Evolutionary conservation across 2,329 filamentous ascomycete genomes (phyloP), one percentile per base, ranked within the genome.

Genomic region (Coleophoma crateriformis): DNA sequence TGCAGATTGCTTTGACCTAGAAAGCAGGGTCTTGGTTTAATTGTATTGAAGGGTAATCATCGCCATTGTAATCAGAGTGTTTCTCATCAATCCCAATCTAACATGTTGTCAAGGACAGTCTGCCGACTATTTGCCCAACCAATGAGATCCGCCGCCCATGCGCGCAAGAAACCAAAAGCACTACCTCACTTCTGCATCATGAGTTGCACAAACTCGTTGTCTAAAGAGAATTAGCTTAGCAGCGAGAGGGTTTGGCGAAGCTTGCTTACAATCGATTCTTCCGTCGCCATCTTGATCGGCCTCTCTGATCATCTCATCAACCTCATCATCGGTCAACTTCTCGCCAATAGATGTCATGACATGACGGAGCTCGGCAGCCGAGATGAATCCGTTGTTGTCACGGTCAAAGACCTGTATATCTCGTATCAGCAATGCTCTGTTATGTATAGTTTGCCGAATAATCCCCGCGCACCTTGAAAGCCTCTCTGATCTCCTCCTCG

Each of bases 281-380:
- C 88, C 88, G 69, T 94, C 88, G 58, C 88, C 88, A 60, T 94
- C 88, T 75, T 94, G 88, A 69, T 94, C 88, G 65, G 88, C 88
- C 73, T 94, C 88, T 59, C 88, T 84, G 67, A 94, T 94, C 88
- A 94, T 94, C 79, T 94, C 88, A 64, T 94, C 88, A 60, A 94
- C 88, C 73, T 94, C 88, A 60, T 92, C 88, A 65, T 94, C 88
- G 48, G 88, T 92, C 67, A 94, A 81, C 76, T 92, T 94, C 79
- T 94, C 88, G 58, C 88, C 88, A 63, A 94, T 94, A 46, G 88
- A 92, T 54, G 88, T 92, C 88, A 94, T 94, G 70, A 94, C 88
- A 65, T 94, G 88, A 62, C 88, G 87, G 64, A 94, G 78, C 73
- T 94, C 88, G 49, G 88, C 88, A 54, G 88, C 88, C 22, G 88